Base-by-base conservation (phyloP, 805 yeast genomes). In the Priceomyces fermenticarens region DNA sequence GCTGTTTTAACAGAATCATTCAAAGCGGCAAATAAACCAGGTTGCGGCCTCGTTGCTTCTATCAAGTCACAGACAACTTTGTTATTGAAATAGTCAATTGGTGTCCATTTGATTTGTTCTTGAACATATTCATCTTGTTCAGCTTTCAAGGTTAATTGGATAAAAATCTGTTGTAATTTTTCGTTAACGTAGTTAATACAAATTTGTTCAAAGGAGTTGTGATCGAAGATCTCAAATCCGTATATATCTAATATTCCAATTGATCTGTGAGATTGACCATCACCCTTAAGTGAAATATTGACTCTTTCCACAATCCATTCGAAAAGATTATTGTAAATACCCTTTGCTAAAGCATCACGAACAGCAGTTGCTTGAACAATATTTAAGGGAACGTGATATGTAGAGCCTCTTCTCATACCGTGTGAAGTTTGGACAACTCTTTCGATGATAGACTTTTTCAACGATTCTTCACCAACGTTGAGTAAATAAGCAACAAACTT, bases 1-100 rank as follows among this genome's bases (percentile, higher is more conserved):
- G 99, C 99, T 20, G 98, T 93, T 29, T 97, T 97, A 55, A 89
- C 84, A 0, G 98, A 91, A 70, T 93, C 99, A 64, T 91, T 93
- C 66, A 93, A 75, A 2, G 96, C 96, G 2, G 98, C 95, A 70
- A 93, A 90, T 33, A 93, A 75, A 44, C 99, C 99, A 1, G 97
- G 97, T 42, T 65, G 70, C 1, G 99, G 98, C 57, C 97, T 80
- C 45, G 80, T 80, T 23, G 88, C 85, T 66, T 93, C 99, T 57
- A 93, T 93, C 58, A 93, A 75, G 54, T 93, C 99, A 70, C 98
- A 93, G 25, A 93, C 99, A 51, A 93, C 84, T 65, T 91, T 83
- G 67, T 93, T 93, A 66, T 93, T 93, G 71, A 93, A 93, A 64
- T 89, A 93, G 48, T 93, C 86, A 56, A 93, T 93, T 15, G 98